phyloP scores from a whole-genome alignment of 1,284 basidiomycete genomes.

The Ustilago sp. region DNA sequence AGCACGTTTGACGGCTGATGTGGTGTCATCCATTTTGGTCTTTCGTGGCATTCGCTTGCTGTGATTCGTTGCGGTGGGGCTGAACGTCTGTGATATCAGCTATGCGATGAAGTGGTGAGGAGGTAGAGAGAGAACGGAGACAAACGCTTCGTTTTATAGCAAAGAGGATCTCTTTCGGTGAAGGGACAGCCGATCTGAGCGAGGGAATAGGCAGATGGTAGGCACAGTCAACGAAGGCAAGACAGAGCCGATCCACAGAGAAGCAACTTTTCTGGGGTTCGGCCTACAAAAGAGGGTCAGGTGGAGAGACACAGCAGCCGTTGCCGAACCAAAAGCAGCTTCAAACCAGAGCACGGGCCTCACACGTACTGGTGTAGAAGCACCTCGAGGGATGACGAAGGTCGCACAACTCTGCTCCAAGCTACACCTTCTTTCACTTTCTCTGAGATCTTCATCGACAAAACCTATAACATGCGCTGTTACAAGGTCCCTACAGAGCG shows the following conservation, averaged over 20 bases:
- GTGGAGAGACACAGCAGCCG: not conserved
- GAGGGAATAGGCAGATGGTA: not conserved
- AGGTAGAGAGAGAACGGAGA: not conserved
- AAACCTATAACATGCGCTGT: not conserved
- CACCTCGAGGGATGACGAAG: not conserved
- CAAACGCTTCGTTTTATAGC: not conserved
- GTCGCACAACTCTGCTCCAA: slow-evolving; percentile 5
- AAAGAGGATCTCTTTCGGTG: not conserved
- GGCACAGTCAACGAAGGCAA: slow-evolving; percentile 6
- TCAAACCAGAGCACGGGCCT: slow-evolving; percentile 1
- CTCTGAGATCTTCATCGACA: not conserved
- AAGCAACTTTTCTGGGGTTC: not conserved
- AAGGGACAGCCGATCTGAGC: slow-evolving; percentile 1
- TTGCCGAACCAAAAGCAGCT: slow-evolving; percentile 1
- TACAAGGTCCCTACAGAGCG: not conserved
- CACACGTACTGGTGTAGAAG: not conserved
- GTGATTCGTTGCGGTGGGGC: not conserved
- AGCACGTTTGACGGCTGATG: slow-evolving; percentile 26
- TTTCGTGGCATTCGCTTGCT: slow-evolving; percentile 10
- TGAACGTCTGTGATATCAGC: not conserved
- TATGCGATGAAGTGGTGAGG: not conserved
- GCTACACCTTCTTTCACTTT: not conserved
- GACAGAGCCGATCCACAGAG: not conserved
- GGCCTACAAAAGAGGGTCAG: not conserved
- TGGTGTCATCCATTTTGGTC: slow-evolving; percentile 22